Conservation (phyloP, 2,329 filamentous ascomycete species). For the Cladophialophora chaetospira region DNA sequence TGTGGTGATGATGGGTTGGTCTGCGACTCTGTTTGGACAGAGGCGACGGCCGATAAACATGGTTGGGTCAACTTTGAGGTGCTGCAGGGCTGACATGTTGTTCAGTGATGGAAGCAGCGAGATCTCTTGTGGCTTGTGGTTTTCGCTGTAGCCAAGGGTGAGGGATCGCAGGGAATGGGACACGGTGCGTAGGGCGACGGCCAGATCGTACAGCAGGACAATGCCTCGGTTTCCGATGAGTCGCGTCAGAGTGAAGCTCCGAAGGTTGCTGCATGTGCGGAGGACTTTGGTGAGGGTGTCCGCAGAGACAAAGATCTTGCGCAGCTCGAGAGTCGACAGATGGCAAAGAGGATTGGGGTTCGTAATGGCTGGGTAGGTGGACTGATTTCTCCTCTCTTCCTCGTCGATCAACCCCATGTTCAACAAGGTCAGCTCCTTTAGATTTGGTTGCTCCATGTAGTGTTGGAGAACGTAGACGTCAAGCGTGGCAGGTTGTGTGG, state of each 20-base stretch:
- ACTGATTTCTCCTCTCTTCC: background rate
- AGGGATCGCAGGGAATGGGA: background rate
- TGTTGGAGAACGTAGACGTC: no score
- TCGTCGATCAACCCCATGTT: no score
- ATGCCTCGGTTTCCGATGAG: background rate
- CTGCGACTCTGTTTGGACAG: background rate
- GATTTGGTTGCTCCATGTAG: no score
- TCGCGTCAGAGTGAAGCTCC: background rate
- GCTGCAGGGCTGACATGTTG: background rate
- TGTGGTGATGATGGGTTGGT: background rate
- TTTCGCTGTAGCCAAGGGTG: background rate
- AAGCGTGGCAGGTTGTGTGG: no score
- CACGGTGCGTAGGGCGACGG: background rate
- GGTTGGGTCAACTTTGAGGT: background rate
- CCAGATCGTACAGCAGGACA: background rate
- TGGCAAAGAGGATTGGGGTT: background rate
- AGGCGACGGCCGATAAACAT: background rate
- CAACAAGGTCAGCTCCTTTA: no score
- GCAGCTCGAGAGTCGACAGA: background rate
- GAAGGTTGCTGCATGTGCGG: background rate
- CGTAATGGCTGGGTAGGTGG: background rate
- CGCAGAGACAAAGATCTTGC: background rate
- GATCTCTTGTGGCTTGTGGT: background rate
- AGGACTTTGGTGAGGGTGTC: background rate
- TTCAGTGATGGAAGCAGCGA: background rate